These are phyloP conservation scores for Fagopyrum homotropicum DNA, from an alignment of 148 eudicot species.

Conservation along the genomic window DNA sequence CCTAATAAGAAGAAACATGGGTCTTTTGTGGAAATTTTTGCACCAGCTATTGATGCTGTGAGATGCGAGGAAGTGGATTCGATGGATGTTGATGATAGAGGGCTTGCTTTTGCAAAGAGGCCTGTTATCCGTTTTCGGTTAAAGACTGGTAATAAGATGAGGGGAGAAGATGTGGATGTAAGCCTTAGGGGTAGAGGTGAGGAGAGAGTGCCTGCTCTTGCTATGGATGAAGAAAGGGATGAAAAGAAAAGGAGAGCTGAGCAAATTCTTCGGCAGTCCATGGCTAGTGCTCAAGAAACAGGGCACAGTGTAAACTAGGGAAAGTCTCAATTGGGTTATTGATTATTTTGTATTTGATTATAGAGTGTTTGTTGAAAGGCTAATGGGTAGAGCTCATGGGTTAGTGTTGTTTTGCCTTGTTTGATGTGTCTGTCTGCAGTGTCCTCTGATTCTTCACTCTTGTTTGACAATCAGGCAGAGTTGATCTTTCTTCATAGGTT, in stretches of 20 bases:
- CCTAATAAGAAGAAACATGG: conserved; percentile 28
- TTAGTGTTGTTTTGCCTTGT: not conserved
- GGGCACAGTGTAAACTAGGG: conserved; percentile 42
- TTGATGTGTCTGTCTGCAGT: not conserved
- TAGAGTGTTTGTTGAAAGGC: conserved; percentile 10
- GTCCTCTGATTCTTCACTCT: not conserved
- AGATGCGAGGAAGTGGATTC: conserved; percentile 31
- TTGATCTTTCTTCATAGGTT: not conserved
- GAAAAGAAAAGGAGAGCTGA: conserved; percentile 84
- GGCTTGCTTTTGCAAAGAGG: conserved; percentile 33
- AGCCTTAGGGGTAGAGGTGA: conserved; percentile 30
- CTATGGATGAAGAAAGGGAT: conserved; percentile 69
- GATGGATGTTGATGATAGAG: conserved; percentile 40
- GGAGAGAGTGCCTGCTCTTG: conserved; percentile 25
- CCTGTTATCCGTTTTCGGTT: conserved; percentile 53
- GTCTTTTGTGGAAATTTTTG: conserved; percentile 56
- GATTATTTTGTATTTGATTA: conserved; percentile 14
- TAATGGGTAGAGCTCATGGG: not conserved
- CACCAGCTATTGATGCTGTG: conserved; percentile 69
- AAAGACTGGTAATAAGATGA: conserved; percentile 50
- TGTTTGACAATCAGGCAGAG: not conserved
- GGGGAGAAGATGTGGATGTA: conserved; percentile 64
- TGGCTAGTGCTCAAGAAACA: conserved; percentile 59
- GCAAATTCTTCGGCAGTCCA: conserved; percentile 62
- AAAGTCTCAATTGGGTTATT: conserved; percentile 17